phyloP scores from a whole-genome alignment of 176 grass and related monocot species.

The Saccharum officinarum region DNA sequence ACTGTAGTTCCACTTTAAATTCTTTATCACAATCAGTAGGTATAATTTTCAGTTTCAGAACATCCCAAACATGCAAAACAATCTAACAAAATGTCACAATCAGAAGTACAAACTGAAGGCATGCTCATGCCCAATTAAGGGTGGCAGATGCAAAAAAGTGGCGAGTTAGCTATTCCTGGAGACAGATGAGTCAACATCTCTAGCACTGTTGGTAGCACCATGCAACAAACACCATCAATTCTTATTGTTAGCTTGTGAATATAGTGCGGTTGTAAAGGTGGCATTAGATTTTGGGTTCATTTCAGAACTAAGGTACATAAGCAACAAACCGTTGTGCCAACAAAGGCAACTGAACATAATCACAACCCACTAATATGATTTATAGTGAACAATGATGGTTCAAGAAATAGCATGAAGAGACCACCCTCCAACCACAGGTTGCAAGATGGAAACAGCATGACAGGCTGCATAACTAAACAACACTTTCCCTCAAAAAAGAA shows the following conservation, averaged over 20 bases:
- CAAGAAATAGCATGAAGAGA: neutral
- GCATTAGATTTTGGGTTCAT: neutral
- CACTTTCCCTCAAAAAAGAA: too few species aligned
- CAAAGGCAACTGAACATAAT: neutral
- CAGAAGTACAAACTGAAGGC: neutral
- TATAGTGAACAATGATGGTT: neutral
- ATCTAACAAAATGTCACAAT: neutral
- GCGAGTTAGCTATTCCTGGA: neutral
- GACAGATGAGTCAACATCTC: neutral
- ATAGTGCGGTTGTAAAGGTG: neutral
- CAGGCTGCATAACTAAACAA: neutral
- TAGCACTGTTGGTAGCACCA: neutral
- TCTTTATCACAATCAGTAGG: neutral
- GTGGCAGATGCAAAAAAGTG: neutral
- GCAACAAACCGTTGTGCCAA: neutral
- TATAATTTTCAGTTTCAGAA: neutral
- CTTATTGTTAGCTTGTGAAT: neutral
- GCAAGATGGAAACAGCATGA: constrained; percentile 12
- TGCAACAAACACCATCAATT: neutral
- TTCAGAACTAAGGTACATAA: neutral
- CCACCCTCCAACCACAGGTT: neutral
- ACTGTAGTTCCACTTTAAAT: neutral
- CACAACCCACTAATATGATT: neutral
- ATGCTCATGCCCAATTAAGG: neutral
- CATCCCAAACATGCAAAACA: neutral